Evolutionary conservation across 2,329 filamentous ascomycete genomes (phyloP).

Genomic region (Monilinia aucupariae): DNA sequence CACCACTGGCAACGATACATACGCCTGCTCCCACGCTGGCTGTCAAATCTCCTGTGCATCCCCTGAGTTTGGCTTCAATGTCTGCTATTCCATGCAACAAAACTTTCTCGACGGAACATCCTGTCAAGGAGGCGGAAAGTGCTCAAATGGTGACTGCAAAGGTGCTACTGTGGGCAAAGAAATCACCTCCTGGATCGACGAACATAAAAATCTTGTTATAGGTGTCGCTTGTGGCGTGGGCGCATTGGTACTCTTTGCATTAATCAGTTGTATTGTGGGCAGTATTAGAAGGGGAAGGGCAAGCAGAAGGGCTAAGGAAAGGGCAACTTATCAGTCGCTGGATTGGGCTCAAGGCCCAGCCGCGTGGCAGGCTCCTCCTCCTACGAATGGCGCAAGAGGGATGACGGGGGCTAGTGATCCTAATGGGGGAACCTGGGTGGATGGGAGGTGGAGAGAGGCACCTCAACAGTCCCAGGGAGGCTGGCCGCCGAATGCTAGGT

Average conservation of each 20-base stretch:
- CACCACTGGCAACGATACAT: slow-evolving; percentile 68
- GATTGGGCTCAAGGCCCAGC: slow-evolving; percentile 21
- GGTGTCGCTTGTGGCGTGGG: slow-evolving; percentile 69
- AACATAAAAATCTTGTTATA: slow-evolving; percentile 77
- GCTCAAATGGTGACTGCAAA: slow-evolving; percentile 70
- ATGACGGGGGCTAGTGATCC: neutral
- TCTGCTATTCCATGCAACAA: slow-evolving; percentile 74
- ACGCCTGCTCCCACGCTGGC: slow-evolving; percentile 66
- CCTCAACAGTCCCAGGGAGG: neutral
- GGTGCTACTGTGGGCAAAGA: slow-evolving; percentile 65
- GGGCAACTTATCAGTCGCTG: slow-evolving; percentile 14
- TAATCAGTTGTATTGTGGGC: slow-evolving; percentile 61
- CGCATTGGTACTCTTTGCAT: slow-evolving; percentile 61
- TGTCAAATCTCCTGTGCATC: slow-evolving; percentile 73
- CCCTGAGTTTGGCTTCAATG: slow-evolving; percentile 57
- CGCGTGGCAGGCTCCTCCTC: neutral
- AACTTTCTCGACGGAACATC: slow-evolving; percentile 90
- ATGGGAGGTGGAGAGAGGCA: slow-evolving; percentile 9
- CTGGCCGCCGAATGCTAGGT: slow-evolving; percentile 16
- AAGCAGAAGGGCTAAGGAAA: slow-evolving; percentile 3
- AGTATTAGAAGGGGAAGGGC: slow-evolving; percentile 40
- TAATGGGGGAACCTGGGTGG: neutral
- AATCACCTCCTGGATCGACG: slow-evolving; percentile 67
- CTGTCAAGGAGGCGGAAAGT: slow-evolving; percentile 75
- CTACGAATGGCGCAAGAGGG: neutral